A percentile compares a stretch with the other conserved stretches of the same genome.
Evolutionary conservation across 176 grass and related monocot genomes (phyloP).

Genomic region (Carex kokanica): DNA sequence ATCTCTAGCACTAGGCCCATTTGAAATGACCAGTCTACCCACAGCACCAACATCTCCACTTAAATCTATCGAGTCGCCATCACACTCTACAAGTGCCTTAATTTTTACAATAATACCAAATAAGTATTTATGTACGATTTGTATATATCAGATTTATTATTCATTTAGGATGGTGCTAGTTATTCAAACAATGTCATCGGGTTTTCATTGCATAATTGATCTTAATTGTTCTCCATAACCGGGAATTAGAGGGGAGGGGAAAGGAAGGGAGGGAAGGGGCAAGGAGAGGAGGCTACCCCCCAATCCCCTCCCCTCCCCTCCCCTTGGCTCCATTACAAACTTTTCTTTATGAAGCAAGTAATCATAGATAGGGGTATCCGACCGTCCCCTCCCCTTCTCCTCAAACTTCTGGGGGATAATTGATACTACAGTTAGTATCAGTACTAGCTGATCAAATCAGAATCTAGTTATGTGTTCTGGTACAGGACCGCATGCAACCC

Average conservation of each 20-base stretch:
- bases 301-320: background rate
- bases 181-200: background rate
- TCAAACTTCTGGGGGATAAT: background rate
- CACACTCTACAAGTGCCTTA: conserved; percentile 93
- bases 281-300: background rate
- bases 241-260: background rate
- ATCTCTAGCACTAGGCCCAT: conserved; percentile 53
- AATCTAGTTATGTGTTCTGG: background rate
- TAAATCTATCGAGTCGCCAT: conserved; percentile 91
- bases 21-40: conserved; percentile 76
- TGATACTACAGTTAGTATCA: background rate
- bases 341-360: background rate
- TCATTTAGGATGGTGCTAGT: background rate
- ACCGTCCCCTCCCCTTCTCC: background rate
- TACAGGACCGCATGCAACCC: background rate
- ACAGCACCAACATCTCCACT: conserved; percentile 94
- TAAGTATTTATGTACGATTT: conserved; percentile 11
- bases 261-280: background rate
- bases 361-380: background rate
- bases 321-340: background rate
- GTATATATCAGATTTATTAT: conserved; percentile 3
- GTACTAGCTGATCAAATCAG: background rate
- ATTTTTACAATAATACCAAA: conserved; percentile 29
- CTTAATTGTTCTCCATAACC: background rate
- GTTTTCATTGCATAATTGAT: background rate